Evolutionary conservation across 176 grass and related monocot species (phyloP).

Genomic region (Typha latifolia): DNA sequence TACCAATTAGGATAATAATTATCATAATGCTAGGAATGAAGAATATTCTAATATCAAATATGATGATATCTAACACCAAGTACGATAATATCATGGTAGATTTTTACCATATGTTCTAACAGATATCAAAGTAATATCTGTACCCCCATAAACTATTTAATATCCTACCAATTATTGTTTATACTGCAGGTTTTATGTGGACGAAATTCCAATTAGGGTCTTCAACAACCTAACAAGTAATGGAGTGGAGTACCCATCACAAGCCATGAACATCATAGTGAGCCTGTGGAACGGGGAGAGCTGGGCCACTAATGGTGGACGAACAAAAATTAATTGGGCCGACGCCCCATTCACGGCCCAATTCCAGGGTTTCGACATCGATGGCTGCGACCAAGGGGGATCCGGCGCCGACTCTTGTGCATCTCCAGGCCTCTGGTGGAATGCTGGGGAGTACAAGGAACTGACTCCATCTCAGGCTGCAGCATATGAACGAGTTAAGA

Average conservation of each 20-base stretch:
- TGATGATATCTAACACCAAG: too few species aligned
- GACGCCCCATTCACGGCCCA: constrained; percentile 35
- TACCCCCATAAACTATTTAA: neutral
- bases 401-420: constrained; percentile 14
- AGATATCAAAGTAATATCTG: too few species aligned
- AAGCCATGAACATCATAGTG: constrained; percentile 37
- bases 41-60: too few species aligned
- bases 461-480: constrained; percentile 29
- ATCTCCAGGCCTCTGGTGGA: constrained; percentile 49
- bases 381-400: constrained; percentile 20
- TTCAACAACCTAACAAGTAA: constrained; percentile 34
- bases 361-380: constrained; percentile 40
- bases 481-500: constrained; percentile 40
- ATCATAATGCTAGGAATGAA: too few species aligned
- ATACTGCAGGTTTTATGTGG: constrained; percentile 37
- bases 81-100: too few species aligned
- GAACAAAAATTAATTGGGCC: constrained; percentile 44
- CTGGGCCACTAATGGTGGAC: constrained; percentile 66
- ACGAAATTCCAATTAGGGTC: constrained; percentile 50
- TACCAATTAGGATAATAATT: too few species aligned
- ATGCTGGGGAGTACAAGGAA: constrained; percentile 24
- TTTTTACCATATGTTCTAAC: too few species aligned
- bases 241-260: constrained; percentile 37
- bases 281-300: constrained; percentile 67
- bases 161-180: neutral